Base-by-base conservation (phyloP, 345 rosid species). In the Brassica carinata region DNA sequence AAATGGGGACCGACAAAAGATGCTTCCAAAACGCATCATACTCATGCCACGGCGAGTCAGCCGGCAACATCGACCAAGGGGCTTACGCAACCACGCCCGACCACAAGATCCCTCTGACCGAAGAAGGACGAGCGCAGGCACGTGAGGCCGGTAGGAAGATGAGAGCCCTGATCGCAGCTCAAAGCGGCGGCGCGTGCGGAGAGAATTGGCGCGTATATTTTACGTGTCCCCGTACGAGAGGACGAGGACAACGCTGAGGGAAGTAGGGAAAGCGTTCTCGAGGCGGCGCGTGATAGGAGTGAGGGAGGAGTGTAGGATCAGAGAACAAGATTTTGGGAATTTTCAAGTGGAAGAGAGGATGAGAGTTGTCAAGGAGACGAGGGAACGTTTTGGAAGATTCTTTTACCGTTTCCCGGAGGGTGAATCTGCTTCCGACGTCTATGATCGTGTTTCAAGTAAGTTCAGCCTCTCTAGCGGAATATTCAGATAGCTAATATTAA, bases 301-400 rank as follows among this genome's bases (percentile, higher is more conserved):
- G 40, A 83, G 98, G 76, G 98, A 95, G 71, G 99, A 95, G 85
- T 90, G 96, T 55, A 61, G 99, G 81, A 82, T 95, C 11, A 79
- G 99, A 62, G 99, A 95, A 70, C 99, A 95, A 84, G 99, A 95
- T 80, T 95, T 95, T 61, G 99, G 98, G 51, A 95, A 95, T 38
- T 95, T 95, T 68, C 84, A 95, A 88, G 93, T 91, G 4, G 77
- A 81, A 78, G 94, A 93, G 77, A 85, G 99, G 70, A 95, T 95
- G 98, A 85, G 82, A 76, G 77, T 13, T 69, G 84, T 90, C 2
- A 93, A 93, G 82, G 89, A 91, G 85, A 83, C 92, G 0, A 86
- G 98, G 48, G 91, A 90, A 83, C 83, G 83, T 45, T 95, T 93
- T 67, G 99, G 97, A 3, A 70, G 99, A 81, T 95, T 91, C 82